These are phyloP conservation scores for Flaveria floridana DNA, from an alignment of 140 eudicot genomes.

Conservation along the genomic window DNA sequence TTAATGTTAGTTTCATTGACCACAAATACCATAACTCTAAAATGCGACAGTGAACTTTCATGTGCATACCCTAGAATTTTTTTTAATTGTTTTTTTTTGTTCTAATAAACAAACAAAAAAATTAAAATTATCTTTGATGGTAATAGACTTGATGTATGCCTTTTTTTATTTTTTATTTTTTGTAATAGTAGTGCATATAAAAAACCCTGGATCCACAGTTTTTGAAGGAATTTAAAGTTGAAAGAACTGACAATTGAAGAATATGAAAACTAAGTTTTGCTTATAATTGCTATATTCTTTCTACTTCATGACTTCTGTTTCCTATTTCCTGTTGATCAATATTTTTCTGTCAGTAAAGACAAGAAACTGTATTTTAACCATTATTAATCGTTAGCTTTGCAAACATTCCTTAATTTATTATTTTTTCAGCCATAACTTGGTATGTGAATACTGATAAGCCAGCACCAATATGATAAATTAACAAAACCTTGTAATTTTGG, in stretches of 20 bases:
- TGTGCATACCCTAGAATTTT: background rate
- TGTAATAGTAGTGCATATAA: background rate
- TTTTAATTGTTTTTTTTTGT: background rate
- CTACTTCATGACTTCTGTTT: background rate
- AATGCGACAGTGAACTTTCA: background rate
- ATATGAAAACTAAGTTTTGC: background rate
- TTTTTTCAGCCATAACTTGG: background rate
- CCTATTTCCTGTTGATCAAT: background rate
- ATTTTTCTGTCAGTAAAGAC: background rate
- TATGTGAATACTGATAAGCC: background rate
- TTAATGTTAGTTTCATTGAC: background rate
- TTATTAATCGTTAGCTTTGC: background rate
- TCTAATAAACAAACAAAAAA: too few species aligned
- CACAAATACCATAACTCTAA: background rate
- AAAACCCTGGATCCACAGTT: background rate
- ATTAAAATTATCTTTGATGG: background rate
- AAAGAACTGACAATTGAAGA: background rate
- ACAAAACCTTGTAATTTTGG: slow-evolving; percentile 16
- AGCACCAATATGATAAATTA: slow-evolving; percentile 17
- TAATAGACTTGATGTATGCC: background rate
- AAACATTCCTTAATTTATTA: background rate
- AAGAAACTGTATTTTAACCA: background rate
- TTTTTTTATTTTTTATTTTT: background rate
- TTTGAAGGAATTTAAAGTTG: background rate
- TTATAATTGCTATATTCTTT: background rate